These are phyloP conservation scores for Phaeoacremonium minimum DNA, from an alignment of 2,329 filamentous ascomycete species.

Conservation along the genomic window DNA sequence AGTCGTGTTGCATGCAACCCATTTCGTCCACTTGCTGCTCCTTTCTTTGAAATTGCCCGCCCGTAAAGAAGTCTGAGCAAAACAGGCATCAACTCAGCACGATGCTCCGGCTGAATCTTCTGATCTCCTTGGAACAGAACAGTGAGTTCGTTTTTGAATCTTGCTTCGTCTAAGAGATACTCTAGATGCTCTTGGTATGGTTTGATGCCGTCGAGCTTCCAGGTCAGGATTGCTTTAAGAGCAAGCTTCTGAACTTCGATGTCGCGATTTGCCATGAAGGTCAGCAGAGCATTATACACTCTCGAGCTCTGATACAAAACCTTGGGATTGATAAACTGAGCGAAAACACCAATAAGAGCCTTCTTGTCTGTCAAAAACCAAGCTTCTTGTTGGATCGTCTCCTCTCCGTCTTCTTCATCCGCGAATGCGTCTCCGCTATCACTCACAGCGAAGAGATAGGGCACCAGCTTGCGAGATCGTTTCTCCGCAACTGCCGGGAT, in stretches of 20 bases:
- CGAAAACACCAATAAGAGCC: slow-evolving; percentile 74
- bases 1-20: slow-evolving; percentile 79
- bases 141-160: slow-evolving; percentile 91
- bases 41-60: slow-evolving; percentile 77
- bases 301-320: slow-evolving; percentile 74
- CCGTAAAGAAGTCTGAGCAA: slow-evolving; percentile 86
- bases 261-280: slow-evolving; percentile 81
- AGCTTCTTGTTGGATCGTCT: slow-evolving; percentile 29
- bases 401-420: slow-evolving; percentile 36
- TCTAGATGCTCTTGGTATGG: slow-evolving; percentile 82
- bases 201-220: slow-evolving; percentile 75
- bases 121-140: slow-evolving; percentile 77
- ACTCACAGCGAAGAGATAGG: slow-evolving; percentile 82
- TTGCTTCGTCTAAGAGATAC: slow-evolving; percentile 82
- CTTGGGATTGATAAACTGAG: slow-evolving; percentile 80
- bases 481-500: slow-evolving; percentile 79
- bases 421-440: slow-evolving; percentile 38
- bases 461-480: slow-evolving; percentile 77
- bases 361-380: slow-evolving; percentile 83
- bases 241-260: slow-evolving; percentile 82
- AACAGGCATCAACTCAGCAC: slow-evolving; percentile 73
- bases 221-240: slow-evolving; percentile 79
- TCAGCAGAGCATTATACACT: slow-evolving; percentile 71
- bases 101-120: slow-evolving; percentile 69
- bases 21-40: slow-evolving; percentile 69